A percentile compares a stretch with the other conserved stretches of the same genome.
These are phyloP conservation scores for Chrysanthemum lavandulifolium DNA, from an alignment of 129 eudicot species.

Conservation along the genomic window DNA sequence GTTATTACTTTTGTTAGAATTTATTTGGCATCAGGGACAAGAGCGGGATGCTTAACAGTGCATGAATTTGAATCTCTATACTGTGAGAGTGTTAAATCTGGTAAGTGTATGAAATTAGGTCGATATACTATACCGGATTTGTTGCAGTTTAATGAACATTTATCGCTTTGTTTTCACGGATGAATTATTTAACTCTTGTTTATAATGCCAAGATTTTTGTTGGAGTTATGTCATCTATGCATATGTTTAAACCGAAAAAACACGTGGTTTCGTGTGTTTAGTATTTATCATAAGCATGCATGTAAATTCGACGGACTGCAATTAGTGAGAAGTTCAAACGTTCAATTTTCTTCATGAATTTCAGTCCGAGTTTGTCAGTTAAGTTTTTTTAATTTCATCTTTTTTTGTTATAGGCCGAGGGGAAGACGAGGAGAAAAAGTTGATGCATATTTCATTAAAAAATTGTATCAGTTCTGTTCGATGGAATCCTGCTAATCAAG, in stretches of 20 bases:
- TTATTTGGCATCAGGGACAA: slow-evolving; percentile 84
- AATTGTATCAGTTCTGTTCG: slow-evolving; percentile 54
- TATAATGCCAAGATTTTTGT: background rate
- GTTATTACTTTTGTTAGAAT: slow-evolving; percentile 38
- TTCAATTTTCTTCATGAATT: background rate
- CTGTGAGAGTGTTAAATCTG: slow-evolving; percentile 43
- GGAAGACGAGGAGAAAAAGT: slow-evolving; percentile 67
- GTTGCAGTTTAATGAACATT: background rate
- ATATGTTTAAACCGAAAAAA: background rate
- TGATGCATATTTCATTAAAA: slow-evolving; percentile 60
- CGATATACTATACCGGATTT: background rate
- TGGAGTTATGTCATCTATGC: background rate
- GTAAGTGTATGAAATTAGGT: slow-evolving; percentile 35
- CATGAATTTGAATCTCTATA: slow-evolving; percentile 81
- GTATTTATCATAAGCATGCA: background rate
- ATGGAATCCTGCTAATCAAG: slow-evolving; percentile 92
- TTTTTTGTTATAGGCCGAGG: slow-evolving; percentile 28
- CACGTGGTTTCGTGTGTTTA: background rate
- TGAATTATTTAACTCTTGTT: too few species aligned
- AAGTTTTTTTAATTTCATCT: background rate
- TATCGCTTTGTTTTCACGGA: background rate
- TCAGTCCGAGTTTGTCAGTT: background rate
- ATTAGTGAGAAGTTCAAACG: background rate
- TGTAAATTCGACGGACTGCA: background rate
- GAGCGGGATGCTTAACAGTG: slow-evolving; percentile 83